Evolutionary conservation across 768 basidiomycete genomes (phyloP), one percentile per base, ranked within the genome.

Genomic region (Trametes coccinea): DNA sequence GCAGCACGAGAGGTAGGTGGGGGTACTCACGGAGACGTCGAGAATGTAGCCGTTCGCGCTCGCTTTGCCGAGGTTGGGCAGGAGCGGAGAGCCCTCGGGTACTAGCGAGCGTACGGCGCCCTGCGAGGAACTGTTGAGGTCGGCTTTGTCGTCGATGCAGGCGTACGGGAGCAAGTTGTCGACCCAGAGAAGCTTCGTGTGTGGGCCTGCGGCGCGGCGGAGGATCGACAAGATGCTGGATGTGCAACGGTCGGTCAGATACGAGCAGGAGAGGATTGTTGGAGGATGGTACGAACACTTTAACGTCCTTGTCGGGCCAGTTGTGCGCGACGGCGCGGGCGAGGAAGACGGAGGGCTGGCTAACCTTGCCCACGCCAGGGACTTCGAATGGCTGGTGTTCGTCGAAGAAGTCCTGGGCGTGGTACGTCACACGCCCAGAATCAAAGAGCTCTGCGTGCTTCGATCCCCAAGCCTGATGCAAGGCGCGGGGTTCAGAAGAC

Each of bases 1-100:
- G 13, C 5, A 16, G 44, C 44, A 5, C 2, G 2, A 14, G 9
- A 2, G 0, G 22, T 41, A 55, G 10, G 10, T n/a, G 30, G 16
- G 17, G 56, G 37, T 9, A 39, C 61, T 5, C 43, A 73, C 67
- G 39, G 58, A 33, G 49, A 59, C 34, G 31, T 63, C 62, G 7
- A 63, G 34, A n/a, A 57, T 43, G 49, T 60, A 58, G 0, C 9
- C 87, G 77, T 53, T 76, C 74, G 56, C 74, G 78, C 83, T 80
- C 0, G 48, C 66, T 69, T 65, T 59, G 47, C 65, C 63, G n/a
- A 64, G 55, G 51, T 64, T 64, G 14, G 63, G 55, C 4, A 64
- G 45, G 41, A 64, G 59, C 5, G 59, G 49, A 5, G 59, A 56
- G 37, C 44, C 51, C 43, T 40, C 40, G 10, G 56, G 61, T 1